These are phyloP conservation scores for Ramaria sp. DNA, from an alignment of 768 basidiomycete genomes.

Conservation along the genomic window DNA sequence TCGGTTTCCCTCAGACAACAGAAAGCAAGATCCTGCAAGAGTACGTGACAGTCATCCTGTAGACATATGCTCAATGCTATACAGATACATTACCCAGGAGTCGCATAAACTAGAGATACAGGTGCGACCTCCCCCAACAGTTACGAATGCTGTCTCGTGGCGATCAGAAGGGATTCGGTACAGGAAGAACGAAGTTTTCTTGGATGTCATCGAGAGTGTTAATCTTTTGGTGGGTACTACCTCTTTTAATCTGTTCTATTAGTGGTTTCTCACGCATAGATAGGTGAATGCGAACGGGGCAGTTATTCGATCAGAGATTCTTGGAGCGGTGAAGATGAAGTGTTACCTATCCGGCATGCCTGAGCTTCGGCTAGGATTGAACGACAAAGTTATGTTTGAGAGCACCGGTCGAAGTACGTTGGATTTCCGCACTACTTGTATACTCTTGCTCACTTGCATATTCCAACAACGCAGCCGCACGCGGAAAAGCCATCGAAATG, in stretches of 20 bases:
- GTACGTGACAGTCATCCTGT: slow-evolving; percentile 30
- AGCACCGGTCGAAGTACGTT: slow-evolving; percentile 83
- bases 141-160: slow-evolving; percentile 99
- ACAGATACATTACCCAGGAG: slow-evolving; percentile 94
- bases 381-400: slow-evolving; percentile 99
- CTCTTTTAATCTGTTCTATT: background rate
- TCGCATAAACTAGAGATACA: slow-evolving; percentile 94
- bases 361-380: slow-evolving; percentile 86
- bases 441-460: background rate
- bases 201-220: slow-evolving; percentile 96
- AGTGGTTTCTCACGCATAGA: background rate
- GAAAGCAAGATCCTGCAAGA: slow-evolving; percentile 99
- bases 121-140: slow-evolving; percentile 88
- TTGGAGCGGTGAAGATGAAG: slow-evolving; percentile 99
- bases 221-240: slow-evolving; percentile 69
- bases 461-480: slow-evolving; percentile 42
- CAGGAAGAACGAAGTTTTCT: slow-evolving; percentile 97
- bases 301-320: slow-evolving; percentile 93
- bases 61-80: background rate
- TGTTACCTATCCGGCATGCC: slow-evolving; percentile 99
- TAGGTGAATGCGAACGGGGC: slow-evolving; percentile 96
- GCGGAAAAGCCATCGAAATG: slow-evolving; percentile 98
- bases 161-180: slow-evolving; percentile 95
- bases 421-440: slow-evolving; percentile 9
- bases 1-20: slow-evolving; percentile 97